Base-by-base conservation (phyloP, 495 filamentous ascomycete genomes). In the Geopyxis carbonaria region DNA sequence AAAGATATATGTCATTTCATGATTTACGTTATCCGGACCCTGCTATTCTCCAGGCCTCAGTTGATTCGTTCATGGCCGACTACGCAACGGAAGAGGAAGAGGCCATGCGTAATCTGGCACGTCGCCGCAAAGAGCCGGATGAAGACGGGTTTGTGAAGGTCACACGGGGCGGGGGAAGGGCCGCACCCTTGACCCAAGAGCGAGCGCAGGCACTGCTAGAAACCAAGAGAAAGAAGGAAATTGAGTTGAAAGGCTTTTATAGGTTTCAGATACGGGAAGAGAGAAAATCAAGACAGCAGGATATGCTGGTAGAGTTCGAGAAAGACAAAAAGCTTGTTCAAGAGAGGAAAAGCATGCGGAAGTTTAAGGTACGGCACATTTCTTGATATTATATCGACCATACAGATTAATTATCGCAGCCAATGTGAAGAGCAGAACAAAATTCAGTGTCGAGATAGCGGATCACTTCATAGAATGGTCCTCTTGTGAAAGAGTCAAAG, bases 101-200 rank as follows among this genome's bases (percentile, higher is more conserved):
- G 31, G 71, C 73, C 15, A 65, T 65, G 32, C 71, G 71, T 18
- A 63, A 72, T 14, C 72, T 71, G 22, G 71, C 75, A 45, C 65
- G 66, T 40, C 60, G 72, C 43, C 68, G 78, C 31, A 70, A 75
- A 49, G 75, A 78, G 50, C 82, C 89, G 7, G 89, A 97, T 56
- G 84, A 82, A 53, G 91, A 97, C 59, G 89, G 89, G 7, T 97
- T 97, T 54, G 67, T 94, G 15, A 94, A 83, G 22, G 91, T 97
- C 21, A 80, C 76, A 3, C 67, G 78, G 40, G 86, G 85, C 2
- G 72, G 76, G 6, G 63, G 63, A 28, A 73, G 78, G 40, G 64
- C 66, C 7, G 83, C 80, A 9, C 75, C 80, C 6, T 81, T 80
- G 13, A 64, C 72, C 31, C 69, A 74, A 44, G 78, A 80, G 48